Evolutionary conservation across 2,329 filamentous ascomycete genomes (phyloP).

Genomic region (Sarocladium strictum): DNA sequence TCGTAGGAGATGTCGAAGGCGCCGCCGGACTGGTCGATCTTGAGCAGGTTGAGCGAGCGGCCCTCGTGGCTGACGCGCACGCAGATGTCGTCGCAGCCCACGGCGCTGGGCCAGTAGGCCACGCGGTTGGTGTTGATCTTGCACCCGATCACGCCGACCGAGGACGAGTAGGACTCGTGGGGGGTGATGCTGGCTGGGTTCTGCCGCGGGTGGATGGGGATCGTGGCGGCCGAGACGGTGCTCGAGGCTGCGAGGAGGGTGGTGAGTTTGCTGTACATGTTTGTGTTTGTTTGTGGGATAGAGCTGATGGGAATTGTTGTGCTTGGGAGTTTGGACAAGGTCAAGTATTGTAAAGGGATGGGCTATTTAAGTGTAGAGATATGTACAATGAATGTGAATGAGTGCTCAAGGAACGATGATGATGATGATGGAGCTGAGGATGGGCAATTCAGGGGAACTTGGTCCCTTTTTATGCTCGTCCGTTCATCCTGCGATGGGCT

Average conservation of each 20-base stretch:
- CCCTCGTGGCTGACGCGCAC: slow-evolving; percentile 43
- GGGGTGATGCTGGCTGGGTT: slow-evolving; percentile 27
- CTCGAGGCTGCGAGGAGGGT: not conserved
- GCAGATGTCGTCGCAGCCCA: slow-evolving; percentile 51
- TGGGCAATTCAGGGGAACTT: too few species aligned
- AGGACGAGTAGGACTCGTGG: slow-evolving; percentile 50
- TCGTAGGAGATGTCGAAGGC: slow-evolving; percentile 57
- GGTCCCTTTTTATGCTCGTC: too few species aligned
- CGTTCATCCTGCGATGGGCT: too few species aligned
- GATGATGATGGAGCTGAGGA: too few species aligned
- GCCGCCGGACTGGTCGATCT: slow-evolving; percentile 49
- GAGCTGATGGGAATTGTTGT: too few species aligned
- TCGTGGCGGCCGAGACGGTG: slow-evolving; percentile 8
- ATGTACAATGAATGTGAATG: too few species aligned
- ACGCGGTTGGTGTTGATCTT: slow-evolving; percentile 55
- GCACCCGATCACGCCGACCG: slow-evolving; percentile 53
- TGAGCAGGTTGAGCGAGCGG: slow-evolving; percentile 50
- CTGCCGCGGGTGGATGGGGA: slow-evolving; percentile 11
- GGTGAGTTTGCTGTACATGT: too few species aligned
- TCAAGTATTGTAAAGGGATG: too few species aligned
- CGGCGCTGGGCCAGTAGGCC: slow-evolving; percentile 51
- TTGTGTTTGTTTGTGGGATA: too few species aligned
- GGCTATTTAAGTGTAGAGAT: too few species aligned
- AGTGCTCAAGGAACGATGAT: too few species aligned
- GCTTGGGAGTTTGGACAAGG: too few species aligned